Percentiles rank a stretch among this genome's conserved stretches.
Conservation (phyloP, 805 yeast species). For the Sugiyamaella qingdaonensis region DNA sequence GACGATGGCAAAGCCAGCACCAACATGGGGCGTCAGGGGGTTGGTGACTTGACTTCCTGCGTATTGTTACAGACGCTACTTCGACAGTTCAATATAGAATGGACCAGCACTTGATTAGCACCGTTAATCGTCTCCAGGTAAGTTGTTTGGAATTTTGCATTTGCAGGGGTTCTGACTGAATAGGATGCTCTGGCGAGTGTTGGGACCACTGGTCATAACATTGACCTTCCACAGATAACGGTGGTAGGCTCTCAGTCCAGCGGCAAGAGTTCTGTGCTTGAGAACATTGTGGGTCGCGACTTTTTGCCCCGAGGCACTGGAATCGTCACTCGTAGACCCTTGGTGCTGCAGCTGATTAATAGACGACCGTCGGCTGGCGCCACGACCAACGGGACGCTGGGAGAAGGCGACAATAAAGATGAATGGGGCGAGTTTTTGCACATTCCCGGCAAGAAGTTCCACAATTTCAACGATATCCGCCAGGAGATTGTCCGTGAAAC, state of each 20-base stretch:
- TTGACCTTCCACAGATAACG: constrained; percentile 82
- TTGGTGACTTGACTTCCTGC: no score
- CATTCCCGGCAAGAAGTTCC: constrained; percentile 81
- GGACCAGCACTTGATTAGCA: constrained; percentile 76
- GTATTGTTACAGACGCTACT: no score
- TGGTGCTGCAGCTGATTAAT: constrained; percentile 74
- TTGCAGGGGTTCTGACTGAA: no score
- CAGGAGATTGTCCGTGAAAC: constrained; percentile 88
- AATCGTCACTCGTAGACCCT: constrained; percentile 85
- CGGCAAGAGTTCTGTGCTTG: constrained; percentile 85
- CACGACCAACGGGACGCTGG: constrained; percentile 11
- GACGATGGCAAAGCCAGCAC: no score
- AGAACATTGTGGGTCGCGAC: constrained; percentile 87
- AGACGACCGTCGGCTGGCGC: constrained; percentile 41
- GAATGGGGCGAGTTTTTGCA: constrained; percentile 99
- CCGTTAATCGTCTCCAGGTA: constrained; percentile 69
- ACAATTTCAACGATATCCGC: constrained; percentile 84
- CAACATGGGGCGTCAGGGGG: no score
- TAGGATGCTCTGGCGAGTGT: constrained; percentile 90
- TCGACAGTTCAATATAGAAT: constrained; percentile 33
- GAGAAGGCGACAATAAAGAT: constrained; percentile 28
- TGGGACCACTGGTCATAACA: constrained; percentile 83
- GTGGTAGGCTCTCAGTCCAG: constrained; percentile 90
- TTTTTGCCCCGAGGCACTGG: constrained; percentile 89
- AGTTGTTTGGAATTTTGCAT: constrained; percentile 4